Evolutionary conservation across 2,329 filamentous ascomycete genomes (phyloP).

Genomic region (Exophiala spinifera): DNA sequence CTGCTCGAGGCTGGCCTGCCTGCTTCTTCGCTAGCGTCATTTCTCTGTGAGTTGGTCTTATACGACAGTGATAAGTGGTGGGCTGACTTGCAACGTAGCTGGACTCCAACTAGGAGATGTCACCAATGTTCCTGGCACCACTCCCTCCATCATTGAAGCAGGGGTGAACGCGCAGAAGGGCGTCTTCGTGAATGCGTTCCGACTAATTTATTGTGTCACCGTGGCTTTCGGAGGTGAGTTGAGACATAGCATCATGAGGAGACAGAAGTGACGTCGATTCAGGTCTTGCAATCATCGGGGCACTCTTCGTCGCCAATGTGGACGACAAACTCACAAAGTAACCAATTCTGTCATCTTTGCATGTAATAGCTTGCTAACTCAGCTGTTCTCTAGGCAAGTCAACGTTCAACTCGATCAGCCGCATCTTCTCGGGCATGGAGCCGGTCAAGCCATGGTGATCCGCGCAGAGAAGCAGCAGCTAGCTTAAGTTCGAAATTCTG

Average conservation of each 20-base stretch:
- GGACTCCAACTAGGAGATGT: conserved; percentile 8
- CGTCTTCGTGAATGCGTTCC: conserved; percentile 10
- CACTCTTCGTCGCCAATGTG: conserved; percentile 8
- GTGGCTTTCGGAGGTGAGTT: conserved; percentile 15
- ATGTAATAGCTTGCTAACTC: not conserved
- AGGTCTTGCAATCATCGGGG: conserved; percentile 11
- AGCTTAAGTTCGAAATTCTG: no score
- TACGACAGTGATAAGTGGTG: conserved; percentile 3
- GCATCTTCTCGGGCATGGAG: not conserved
- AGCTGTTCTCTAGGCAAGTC: not conserved
- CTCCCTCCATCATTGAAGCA: conserved; percentile 4
- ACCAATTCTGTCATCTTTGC: not conserved
- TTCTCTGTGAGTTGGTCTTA: not conserved
- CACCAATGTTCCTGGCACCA: conserved; percentile 1
- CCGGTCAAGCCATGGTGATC: not conserved
- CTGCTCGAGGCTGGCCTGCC: conserved; percentile 11
- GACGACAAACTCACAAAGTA: conserved; percentile 9
- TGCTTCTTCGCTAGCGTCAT: not conserved
- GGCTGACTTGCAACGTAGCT: no score
- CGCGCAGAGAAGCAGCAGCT: no score
- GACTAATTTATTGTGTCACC: conserved; percentile 12
- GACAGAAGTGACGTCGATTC: no score
- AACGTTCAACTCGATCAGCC: not conserved
- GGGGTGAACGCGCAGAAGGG: conserved; percentile 9
- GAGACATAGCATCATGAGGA: no score